Percentiles rank a stretch among this genome's conserved stretches.
Conservation (phyloP, 768 basidiomycete genomes). For the Mycena amicta region DNA sequence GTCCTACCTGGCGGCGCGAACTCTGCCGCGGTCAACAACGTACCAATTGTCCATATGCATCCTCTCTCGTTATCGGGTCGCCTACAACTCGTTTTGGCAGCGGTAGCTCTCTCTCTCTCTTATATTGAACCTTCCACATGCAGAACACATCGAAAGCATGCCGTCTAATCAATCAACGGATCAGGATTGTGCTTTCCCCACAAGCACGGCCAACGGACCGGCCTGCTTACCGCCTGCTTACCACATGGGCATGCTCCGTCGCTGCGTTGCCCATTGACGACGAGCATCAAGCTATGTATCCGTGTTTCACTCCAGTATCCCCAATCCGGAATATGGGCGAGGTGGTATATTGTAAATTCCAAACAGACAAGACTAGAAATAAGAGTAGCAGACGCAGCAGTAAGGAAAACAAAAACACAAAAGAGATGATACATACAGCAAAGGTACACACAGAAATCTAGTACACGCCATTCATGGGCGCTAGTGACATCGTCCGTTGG, state of each 20-base stretch:
- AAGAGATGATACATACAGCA: constrained; percentile 11
- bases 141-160: not conserved
- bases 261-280: not conserved
- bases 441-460: constrained; percentile 4
- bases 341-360: not conserved
- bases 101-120: no score
- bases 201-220: no score
- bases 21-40: no score
- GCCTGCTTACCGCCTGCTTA: no score
- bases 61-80: no score
- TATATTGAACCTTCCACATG: not conserved
- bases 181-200: not conserved
- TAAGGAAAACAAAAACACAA: not conserved
- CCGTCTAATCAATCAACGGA: not conserved
- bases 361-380: not conserved
- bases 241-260: not conserved
- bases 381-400: not conserved
- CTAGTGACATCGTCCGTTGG: not conserved
- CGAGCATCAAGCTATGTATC: no score
- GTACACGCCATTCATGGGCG: constrained; percentile 13
- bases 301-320: not conserved
- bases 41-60: no score
- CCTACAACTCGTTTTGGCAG: no score
- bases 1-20: no score
- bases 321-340: not conserved